Base-by-base conservation (phyloP, 1,139 yeast species). In the Magnusiomyces clavatus region DNA sequence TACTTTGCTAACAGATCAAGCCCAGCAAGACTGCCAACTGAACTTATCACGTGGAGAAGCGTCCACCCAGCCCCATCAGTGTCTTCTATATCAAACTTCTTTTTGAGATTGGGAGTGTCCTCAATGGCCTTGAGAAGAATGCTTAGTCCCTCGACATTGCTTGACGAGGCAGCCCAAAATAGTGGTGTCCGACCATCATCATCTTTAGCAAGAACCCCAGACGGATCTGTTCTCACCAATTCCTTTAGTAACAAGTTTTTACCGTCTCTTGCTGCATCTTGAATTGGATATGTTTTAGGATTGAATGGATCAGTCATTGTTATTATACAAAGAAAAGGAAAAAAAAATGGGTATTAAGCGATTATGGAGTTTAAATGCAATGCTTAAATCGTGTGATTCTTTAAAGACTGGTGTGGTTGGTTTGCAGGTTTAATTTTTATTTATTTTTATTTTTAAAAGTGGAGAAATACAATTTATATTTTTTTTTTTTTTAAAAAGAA, bases 11-110 rank as follows among this genome's bases (percentile, higher is more conserved):
- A 56, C 41, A 69, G 59, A 37, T 76, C 72, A 12, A 86, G 66
- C 2, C 85, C 73, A 41, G 73, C 64, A n/a, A 60, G 51, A 62
- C 80, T 78, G 0, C 97, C 96, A 1, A 83, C 73, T 0, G 96
- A 78, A 0, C 86, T 76, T 0, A 90, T 86, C 49, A 90, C 82
- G 67, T 90, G 97, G 34, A 88, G 64, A 1, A 95, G 88, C 0
- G 94, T 83, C 96, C 96, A 89, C 0, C 95, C 95, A 8, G 89
- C 75, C 14, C 76, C 82, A 65, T 90, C 97, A 0, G 69, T 69
- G 2, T 83, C 86, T 64, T 88, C 92, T 13, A 87, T 65, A 58
- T 87, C 94, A 36, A 77, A 62, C 13, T 52, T 62, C 16, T 70
- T 71, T 24, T 65, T 63, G 56, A 47, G 59, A 8, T 53, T 50